Evolutionary conservation across 2,329 filamentous ascomycete species (phyloP).

Genomic region (Fusarium foetens): DNA sequence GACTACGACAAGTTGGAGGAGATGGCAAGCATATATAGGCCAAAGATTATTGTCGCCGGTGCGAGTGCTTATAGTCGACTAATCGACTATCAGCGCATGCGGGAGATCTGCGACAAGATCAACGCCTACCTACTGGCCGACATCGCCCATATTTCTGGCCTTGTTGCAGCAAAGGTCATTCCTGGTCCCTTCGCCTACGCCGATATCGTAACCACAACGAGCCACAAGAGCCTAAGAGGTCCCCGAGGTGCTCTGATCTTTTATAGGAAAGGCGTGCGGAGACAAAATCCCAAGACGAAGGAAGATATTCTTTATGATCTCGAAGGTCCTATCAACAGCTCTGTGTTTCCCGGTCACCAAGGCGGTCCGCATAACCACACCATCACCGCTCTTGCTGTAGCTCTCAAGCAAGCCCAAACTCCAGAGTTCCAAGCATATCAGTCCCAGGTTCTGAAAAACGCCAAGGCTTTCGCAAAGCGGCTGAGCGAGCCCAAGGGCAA

Average conservation of each 20-base stretch:
- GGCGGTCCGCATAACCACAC: slow-evolving; percentile 99
- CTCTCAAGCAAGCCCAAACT: slow-evolving; percentile 90
- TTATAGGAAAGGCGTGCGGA: slow-evolving; percentile 91
- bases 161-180: slow-evolving; percentile 91
- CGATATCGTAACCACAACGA: slow-evolving; percentile 97
- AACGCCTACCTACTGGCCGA: slow-evolving; percentile 94
- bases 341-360: slow-evolving; percentile 98
- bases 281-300: slow-evolving; percentile 84
- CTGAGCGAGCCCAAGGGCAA: slow-evolving; percentile 75
- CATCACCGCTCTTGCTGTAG: slow-evolving; percentile 93
- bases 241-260: slow-evolving; percentile 98
- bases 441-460: slow-evolving; percentile 87
- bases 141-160: slow-evolving; percentile 96
- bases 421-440: slow-evolving; percentile 95
- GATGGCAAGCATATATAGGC: slow-evolving; percentile 86
- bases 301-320: slow-evolving; percentile 89
- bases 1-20: slow-evolving; percentile 94
- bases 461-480: slow-evolving; percentile 82
- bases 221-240: slow-evolving; percentile 95
- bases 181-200: slow-evolving; percentile 89
- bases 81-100: slow-evolving; percentile 94
- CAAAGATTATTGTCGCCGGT: slow-evolving; percentile 94
- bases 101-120: slow-evolving; percentile 88
- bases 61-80: slow-evolving; percentile 95
- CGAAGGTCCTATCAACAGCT: slow-evolving; percentile 92